Evolutionary conservation across 1,139 yeast species (phyloP).

Genomic region (Taphrina sp.): DNA sequence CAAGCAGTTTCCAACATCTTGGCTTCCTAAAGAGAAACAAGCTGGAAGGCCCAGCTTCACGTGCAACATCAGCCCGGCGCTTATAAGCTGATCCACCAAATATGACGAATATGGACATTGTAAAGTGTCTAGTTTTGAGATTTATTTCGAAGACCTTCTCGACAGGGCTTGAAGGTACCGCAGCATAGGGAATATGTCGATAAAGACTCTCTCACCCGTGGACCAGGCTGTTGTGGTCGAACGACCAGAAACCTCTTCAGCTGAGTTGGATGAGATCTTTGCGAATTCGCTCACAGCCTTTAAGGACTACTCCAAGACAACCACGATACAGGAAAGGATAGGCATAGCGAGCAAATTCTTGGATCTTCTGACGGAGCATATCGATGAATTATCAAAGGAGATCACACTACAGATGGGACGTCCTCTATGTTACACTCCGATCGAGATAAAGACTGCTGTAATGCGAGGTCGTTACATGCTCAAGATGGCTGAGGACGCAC

Average conservation of each 20-base stretch:
- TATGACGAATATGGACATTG: too few relatives aligned
- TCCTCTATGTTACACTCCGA: conserved; percentile 44
- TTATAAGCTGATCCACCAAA: too few relatives aligned
- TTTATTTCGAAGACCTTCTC: too few relatives aligned
- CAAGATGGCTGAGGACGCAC: conserved; percentile 44
- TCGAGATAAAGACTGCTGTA: conserved; percentile 44
- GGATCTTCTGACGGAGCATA: conserved; percentile 41
- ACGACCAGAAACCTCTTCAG: conserved; percentile 40
- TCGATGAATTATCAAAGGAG: conserved; percentile 41
- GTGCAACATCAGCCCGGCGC: too few relatives aligned
- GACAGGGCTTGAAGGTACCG: too few relatives aligned
- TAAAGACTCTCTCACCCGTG: conserved; percentile 31
- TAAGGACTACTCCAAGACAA: conserved; percentile 41
- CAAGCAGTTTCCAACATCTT: too few relatives aligned
- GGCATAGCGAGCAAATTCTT: conserved; percentile 41
- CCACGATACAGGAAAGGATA: conserved; percentile 42
- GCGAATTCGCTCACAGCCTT: conserved; percentile 42
- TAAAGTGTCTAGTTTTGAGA: too few relatives aligned
- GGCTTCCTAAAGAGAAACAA: too few relatives aligned
- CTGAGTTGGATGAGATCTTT: conserved; percentile 40
- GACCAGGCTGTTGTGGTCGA: conserved; percentile 30
- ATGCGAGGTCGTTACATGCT: conserved; percentile 43
- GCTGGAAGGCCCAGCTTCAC: too few relatives aligned
- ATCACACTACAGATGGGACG: conserved; percentile 47
- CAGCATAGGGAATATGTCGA: conserved; percentile 4